Evolutionary conservation across 2,329 filamentous ascomycete genomes (phyloP), one percentile per base, ranked within the genome.

Genomic region (Dactylellina parvicollis): DNA sequence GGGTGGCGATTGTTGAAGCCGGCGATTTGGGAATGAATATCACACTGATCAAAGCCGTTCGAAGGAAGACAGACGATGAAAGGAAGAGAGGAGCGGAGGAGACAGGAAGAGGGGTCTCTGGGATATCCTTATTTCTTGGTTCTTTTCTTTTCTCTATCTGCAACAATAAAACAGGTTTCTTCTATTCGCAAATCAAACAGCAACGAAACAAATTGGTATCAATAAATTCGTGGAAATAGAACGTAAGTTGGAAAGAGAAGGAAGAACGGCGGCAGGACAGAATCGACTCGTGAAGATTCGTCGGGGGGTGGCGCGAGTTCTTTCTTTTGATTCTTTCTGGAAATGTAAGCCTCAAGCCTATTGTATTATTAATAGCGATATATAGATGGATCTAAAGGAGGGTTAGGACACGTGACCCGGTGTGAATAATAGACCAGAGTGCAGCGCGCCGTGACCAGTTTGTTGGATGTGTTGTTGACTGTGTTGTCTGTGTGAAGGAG

Each of bases 101-200:
- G 8, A 28, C 20, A 12, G 10, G 24, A 52, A 36, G 49, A 66
- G 36, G 26, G 50, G 52, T 49, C n/a, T 59, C 12, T 22, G 50
- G 40, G 28, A 56, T 56, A 44, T 59, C 50, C 61, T 67, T 67
- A 42, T 57, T 67, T 60, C 18, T 55, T 64, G 34, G 44, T 61
- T n/a, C n/a, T n/a, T 57, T 57, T 57, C 28, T 55, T 57, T 67
- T 67, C 52, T 67, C 62, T 67, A 67, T 67, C 62, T 67, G 62
- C 62, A 59, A 47, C 28, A 44, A 56, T 59, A 52, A 47, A 67
- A 59, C 52, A 59, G 62, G 62, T 47, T 55, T 66, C 40, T 65
- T 66, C 62, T 67, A 57, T 55, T 52, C 52, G 62, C 62, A 67
- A 67, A 67, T 57, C 42, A 50, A 56, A 67, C 52, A 59, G 50